Evolutionary conservation across 331 rosid genomes (phyloP), one percentile per base, ranked within the genome.

Genomic region (Dryas integrifolia): DNA sequence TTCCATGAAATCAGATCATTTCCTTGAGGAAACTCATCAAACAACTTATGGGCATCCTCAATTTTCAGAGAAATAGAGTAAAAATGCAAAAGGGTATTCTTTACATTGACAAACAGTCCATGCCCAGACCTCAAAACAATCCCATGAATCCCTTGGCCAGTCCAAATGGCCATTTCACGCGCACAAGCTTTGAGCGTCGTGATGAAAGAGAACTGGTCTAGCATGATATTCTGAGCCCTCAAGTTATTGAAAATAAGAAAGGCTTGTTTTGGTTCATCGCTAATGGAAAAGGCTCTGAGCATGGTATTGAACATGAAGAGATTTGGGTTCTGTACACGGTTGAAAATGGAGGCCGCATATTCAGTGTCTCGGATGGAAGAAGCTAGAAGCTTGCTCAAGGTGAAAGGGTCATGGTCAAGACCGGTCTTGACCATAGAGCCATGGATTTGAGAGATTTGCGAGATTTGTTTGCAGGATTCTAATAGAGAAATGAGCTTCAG

Each of bases 221-320:
- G 75, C 39, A 39, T 41, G 72, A 72, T 76, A 21, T 61, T 74
- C 58, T 12, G 65, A 65, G 81, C 76, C 74, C 88, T 86, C 60
- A 88, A 58, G 45, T 83, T 43, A 18, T 82, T 86, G 82, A 90
- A 88, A 79, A 86, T 48, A 64, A 59, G 82, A 6, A 86, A 82
- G 67, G 92, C 87, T 72, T 83, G 83, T 5, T 50, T 57, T 6
- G 90, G 82, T 46, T 12, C 55, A 41, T 80, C 72, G 24, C 90
- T 80, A 8, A 64, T 47, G 12, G 92, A 85, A 75, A 83, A 85
- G 72, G 88, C 90, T 79, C 92, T 72, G 44, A 88, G 82, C 90
- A 90, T 80, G 69, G 90, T 82, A 70, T 88, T 90, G 76, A 83
- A 88, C 90, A 88, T 86, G 80, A 81, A 86, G 44, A 85, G 86